These are phyloP conservation scores for Thielaviopsis euricoi DNA, from an alignment of 2,329 filamentous ascomycete species.

Conservation along the genomic window DNA sequence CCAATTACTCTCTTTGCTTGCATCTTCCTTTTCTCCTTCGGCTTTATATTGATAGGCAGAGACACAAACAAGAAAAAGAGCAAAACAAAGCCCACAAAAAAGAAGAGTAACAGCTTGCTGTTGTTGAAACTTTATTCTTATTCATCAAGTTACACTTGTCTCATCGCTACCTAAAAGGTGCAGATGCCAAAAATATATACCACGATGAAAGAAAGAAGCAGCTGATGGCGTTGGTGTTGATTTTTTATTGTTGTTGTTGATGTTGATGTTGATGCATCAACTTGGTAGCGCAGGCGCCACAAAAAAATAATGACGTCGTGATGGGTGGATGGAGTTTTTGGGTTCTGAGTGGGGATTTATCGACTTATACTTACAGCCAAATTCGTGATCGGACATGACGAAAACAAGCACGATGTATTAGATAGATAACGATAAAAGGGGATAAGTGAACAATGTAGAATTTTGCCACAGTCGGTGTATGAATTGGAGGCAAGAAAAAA, in stretches of 20 bases:
- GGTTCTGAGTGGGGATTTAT: background rate
- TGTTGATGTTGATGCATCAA: background rate
- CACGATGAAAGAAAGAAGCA: background rate
- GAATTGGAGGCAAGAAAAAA: background rate
- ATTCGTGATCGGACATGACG: conserved; percentile 49
- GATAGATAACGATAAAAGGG: background rate
- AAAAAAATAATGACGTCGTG: background rate
- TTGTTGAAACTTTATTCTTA: background rate
- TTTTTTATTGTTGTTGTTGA: too few species aligned
- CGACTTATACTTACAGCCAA: conserved; percentile 35
- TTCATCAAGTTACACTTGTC: background rate
- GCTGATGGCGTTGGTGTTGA: too few species aligned
- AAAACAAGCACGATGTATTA: background rate
- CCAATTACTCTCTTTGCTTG: background rate
- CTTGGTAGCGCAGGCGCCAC: background rate
- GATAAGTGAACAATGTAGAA: background rate
- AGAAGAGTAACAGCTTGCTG: background rate
- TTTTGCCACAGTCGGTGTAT: background rate
- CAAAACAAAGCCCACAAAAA: background rate
- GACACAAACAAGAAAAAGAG: background rate
- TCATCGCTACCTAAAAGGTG: background rate
- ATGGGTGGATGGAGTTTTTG: background rate
- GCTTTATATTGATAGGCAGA: background rate
- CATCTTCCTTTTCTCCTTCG: background rate
- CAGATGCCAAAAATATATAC: background rate